Evolutionary conservation across 441 rosid genomes (phyloP).

Genomic region (Euphorbia schlechtendalii): DNA sequence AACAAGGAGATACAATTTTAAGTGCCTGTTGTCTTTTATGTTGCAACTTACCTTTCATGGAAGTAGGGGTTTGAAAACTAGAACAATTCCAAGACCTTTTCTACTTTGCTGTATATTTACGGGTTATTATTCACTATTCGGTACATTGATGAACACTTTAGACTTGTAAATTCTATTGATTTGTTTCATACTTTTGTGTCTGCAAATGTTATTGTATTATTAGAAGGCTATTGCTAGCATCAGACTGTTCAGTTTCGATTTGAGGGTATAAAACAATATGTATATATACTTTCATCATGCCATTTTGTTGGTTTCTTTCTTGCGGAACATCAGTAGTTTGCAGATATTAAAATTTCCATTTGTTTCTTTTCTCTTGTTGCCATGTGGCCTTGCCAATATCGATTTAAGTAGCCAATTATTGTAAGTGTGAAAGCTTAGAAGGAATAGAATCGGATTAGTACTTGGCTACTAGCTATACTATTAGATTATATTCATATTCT

Average conservation of each 20-base stretch:
- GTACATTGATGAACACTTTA: not conserved
- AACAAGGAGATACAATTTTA: not conserved
- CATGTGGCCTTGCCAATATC: too few species aligned
- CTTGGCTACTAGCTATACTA: too few species aligned
- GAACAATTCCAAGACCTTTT: not conserved
- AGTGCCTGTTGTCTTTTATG: not conserved
- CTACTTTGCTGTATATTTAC: not conserved
- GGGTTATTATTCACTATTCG: not conserved
- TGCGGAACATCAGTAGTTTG: not conserved
- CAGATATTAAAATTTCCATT: not conserved
- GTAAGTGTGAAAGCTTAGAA: too few species aligned
- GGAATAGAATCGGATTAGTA: too few species aligned
- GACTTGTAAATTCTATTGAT: not conserved
- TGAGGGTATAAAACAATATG: not conserved
- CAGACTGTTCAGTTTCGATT: not conserved
- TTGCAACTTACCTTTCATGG: not conserved
- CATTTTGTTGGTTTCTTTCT: not conserved
- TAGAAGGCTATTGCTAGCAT: not conserved
- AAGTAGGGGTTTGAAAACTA: not conserved
- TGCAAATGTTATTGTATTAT: not conserved
- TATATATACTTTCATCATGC: not conserved
- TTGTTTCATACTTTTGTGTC: not conserved
- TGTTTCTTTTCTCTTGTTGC: not conserved
- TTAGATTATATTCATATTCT: too few species aligned
- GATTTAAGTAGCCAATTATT: too few species aligned